These are phyloP conservation scores for Yarrowia sp. DNA, from an alignment of 805 yeast species.

Conservation along the genomic window DNA sequence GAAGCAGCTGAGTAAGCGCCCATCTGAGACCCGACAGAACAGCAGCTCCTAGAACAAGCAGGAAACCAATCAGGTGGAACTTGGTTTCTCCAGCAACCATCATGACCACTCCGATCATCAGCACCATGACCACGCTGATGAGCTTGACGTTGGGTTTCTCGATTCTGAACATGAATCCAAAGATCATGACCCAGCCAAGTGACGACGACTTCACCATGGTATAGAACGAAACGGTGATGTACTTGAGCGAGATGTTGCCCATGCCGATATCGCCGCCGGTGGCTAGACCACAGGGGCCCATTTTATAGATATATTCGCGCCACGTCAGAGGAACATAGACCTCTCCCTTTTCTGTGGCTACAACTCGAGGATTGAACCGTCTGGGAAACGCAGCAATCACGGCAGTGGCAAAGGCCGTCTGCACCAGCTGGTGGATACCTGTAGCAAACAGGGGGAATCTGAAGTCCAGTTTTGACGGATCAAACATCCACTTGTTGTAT, in stretches of 20 bases:
- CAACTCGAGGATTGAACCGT: slow-evolving; percentile 25
- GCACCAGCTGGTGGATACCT: slow-evolving; percentile 78
- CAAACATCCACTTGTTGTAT: slow-evolving; percentile 98
- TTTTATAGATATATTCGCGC: slow-evolving; percentile 54
- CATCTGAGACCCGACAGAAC: slow-evolving; percentile 89
- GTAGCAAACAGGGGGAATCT: slow-evolving; percentile 87
- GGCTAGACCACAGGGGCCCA: slow-evolving; percentile 85
- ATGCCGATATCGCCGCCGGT: slow-evolving; percentile 94
- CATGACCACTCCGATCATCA: slow-evolving; percentile 84
- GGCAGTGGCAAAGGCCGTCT: slow-evolving; percentile 59
- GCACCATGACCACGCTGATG: slow-evolving; percentile 70
- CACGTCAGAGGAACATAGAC: slow-evolving; percentile 42
- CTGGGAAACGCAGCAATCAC: slow-evolving; percentile 11
- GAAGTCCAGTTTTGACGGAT: slow-evolving; percentile 71
- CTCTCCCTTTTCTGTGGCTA: slow-evolving; percentile 24
- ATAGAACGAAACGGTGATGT: slow-evolving; percentile 81
- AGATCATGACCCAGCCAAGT: slow-evolving; percentile 84
- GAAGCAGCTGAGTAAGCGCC: slow-evolving; percentile 88
- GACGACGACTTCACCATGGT: slow-evolving; percentile 93
- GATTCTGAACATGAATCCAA: slow-evolving; percentile 81
- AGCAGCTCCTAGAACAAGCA: slow-evolving; percentile 77
- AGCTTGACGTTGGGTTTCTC: slow-evolving; percentile 77
- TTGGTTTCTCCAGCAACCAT: slow-evolving; percentile 67
- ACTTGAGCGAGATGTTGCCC: slow-evolving; percentile 82
- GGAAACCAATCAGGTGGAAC: slow-evolving; percentile 62